Conservation (phyloP, 2,329 filamentous ascomycete species). For the Colletotrichum musae region DNA sequence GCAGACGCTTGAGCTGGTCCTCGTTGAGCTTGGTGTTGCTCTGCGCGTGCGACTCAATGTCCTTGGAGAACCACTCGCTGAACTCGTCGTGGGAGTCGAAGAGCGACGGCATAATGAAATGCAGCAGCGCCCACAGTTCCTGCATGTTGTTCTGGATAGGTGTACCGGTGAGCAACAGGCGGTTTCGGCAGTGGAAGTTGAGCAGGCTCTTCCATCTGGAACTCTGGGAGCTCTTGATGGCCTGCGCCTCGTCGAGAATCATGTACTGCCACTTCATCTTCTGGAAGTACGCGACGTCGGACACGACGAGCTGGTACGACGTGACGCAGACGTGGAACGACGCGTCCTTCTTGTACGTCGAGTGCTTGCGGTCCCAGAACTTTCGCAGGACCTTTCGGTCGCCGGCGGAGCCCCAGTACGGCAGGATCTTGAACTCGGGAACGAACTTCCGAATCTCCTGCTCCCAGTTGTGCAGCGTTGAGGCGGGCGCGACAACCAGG, state of each 20-base stretch:
- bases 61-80: constrained; percentile 94
- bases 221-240: constrained; percentile 97
- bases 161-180: constrained; percentile 93
- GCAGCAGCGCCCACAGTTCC: constrained; percentile 95
- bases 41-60: constrained; percentile 98
- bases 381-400: constrained; percentile 97
- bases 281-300: constrained; percentile 97
- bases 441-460: constrained; percentile 98
- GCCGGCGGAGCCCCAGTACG: constrained; percentile 96
- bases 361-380: constrained; percentile 98
- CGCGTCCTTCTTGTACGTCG: constrained; percentile 93
- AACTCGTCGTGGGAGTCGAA: constrained; percentile 96
- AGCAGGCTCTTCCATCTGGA: constrained; percentile 97
- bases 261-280: constrained; percentile 99
- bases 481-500: constrained; percentile 94
- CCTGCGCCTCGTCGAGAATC: constrained; percentile 98
- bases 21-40: constrained; percentile 99
- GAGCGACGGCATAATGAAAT: constrained; percentile 99
- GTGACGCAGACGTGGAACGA: constrained; percentile 97
- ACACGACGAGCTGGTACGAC: constrained; percentile 96
- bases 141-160: constrained; percentile 99
- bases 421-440: constrained; percentile 92
- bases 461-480: constrained; percentile 99
- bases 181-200: constrained; percentile 94
- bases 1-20: constrained; percentile 94